A percentile compares a stretch with the other conserved stretches of the same genome.
Evolutionary conservation across 345 rosid species (phyloP).

Genomic region (Pugionium cornutum): DNA sequence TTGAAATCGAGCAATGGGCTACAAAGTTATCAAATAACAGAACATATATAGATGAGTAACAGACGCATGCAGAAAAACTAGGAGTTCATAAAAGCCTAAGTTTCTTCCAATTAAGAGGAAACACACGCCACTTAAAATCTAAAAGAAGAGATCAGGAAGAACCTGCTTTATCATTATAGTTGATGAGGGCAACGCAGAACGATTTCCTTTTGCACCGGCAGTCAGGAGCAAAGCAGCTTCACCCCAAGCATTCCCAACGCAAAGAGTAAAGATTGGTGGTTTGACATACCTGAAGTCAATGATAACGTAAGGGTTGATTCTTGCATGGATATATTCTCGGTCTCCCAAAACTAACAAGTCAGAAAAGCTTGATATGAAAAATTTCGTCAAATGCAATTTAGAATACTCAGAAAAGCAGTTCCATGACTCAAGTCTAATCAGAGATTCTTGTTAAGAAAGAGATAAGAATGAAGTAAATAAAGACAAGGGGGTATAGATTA

Average conservation of each 20-base stretch:
- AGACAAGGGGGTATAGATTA: constrained; percentile 24
- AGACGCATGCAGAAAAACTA: constrained; percentile 10
- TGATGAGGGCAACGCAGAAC: constrained; percentile 47
- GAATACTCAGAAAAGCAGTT: constrained; percentile 4
- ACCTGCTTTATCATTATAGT: constrained; percentile 50
- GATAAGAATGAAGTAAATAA: constrained; percentile 5
- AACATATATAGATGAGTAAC: constrained; percentile 19
- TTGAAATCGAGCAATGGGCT: constrained; percentile 94
- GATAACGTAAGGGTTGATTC: constrained; percentile 20
- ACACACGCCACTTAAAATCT: constrained; percentile 1
- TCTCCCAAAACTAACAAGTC: constrained; percentile 6
- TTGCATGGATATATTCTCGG: constrained; percentile 1
- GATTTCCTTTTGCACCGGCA: constrained; percentile 49
- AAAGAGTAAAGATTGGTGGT: constrained; percentile 91
- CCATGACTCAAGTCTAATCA: constrained; percentile 3
- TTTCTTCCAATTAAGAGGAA: constrained; percentile 12
- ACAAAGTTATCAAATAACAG: constrained; percentile 39
- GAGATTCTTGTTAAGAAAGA: not conserved
- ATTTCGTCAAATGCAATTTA: constrained; percentile 3
- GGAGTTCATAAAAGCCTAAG: not conserved
- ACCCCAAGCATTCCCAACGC: constrained; percentile 99
- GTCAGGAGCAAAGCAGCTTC: constrained; percentile 84
- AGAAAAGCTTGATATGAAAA: constrained; percentile 17
- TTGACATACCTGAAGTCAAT: constrained; percentile 59
- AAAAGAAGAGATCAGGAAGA: constrained; percentile 16